Evolutionary conservation across 2,329 filamentous ascomycete species (phyloP).

Genomic region (Trichoderma sp.): DNA sequence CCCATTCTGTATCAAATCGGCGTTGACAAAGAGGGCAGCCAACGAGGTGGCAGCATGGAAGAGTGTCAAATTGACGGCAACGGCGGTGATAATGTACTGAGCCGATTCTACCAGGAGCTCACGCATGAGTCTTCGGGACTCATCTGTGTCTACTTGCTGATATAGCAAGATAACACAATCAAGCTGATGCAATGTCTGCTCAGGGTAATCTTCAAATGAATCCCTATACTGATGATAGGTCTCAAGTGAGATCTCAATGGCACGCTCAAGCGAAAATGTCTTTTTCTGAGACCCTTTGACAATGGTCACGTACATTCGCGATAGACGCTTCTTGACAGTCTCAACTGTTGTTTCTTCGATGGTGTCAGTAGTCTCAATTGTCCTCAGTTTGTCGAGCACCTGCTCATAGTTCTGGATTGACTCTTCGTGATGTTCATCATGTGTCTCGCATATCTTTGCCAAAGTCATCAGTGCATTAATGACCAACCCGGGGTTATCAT

Average conservation of each 20-base stretch:
- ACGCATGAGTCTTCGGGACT: neutral
- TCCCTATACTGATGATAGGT: neutral
- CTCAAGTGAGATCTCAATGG: neutral
- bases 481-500: conserved; percentile 26
- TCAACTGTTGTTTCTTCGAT: conserved; percentile 35
- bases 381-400: conserved; percentile 8
- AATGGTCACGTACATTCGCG: conserved; percentile 42
- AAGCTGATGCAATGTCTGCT: neutral
- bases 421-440: conserved; percentile 42
- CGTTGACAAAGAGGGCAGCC: neutral
- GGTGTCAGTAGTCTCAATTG: neutral
- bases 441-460: conserved; percentile 45
- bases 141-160: neutral
- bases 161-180: neutral
- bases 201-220: neutral
- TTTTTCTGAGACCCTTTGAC: conserved; percentile 39
- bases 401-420: conserved; percentile 45
- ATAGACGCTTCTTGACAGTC: conserved; percentile 48
- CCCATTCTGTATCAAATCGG: neutral
- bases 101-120: neutral
- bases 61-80: neutral
- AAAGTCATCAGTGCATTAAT: conserved; percentile 36
- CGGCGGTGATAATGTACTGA: neutral
- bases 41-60: neutral
- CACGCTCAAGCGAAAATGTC: neutral